These are phyloP conservation scores for Aspergillus hortae DNA, from an alignment of 2,329 filamentous ascomycete genomes.

Conservation along the genomic window DNA sequence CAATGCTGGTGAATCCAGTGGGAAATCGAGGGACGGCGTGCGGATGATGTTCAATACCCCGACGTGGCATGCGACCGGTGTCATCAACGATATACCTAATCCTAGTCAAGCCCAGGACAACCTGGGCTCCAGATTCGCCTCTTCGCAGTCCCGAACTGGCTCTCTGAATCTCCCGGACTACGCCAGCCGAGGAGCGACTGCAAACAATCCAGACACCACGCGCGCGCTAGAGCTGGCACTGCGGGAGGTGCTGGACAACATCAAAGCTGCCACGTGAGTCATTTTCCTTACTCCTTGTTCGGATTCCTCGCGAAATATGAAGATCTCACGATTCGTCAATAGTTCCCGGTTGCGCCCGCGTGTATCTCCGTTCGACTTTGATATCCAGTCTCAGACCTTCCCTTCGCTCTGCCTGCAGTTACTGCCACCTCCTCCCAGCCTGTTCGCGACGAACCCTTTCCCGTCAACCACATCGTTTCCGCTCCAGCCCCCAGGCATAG, in stretches of 20 bases:
- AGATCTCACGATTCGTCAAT: conserved; percentile 2
- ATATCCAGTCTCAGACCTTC: conserved; percentile 80
- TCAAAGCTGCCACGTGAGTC: conserved; percentile 76
- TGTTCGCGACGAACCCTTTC: conserved; percentile 78
- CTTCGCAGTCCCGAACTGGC: conserved; percentile 29
- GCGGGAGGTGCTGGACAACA: conserved; percentile 74
- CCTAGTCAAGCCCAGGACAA: conserved; percentile 44
- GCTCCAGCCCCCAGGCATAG: conserved; percentile 67
- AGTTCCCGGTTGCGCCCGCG: conserved; percentile 44
- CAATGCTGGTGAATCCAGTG: conserved; percentile 32
- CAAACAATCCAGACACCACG: conserved; percentile 74
- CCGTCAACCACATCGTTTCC: conserved; percentile 78
- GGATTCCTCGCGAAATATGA: neutral
- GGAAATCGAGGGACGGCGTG: conserved; percentile 34
- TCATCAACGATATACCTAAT: conserved; percentile 69
- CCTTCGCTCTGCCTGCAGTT: conserved; percentile 79
- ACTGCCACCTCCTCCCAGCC: conserved; percentile 72
- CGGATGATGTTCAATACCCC: conserved; percentile 57
- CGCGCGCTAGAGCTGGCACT: conserved; percentile 80
- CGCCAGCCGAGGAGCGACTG: conserved; percentile 61
- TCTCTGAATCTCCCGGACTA: conserved; percentile 44
- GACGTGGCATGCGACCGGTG: conserved; percentile 72
- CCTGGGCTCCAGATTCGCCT: conserved; percentile 29
- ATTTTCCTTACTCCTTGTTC: neutral
- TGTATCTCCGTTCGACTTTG: conserved; percentile 66